Percentiles rank a stretch among this genome's conserved stretches.
phyloP scores from a whole-genome alignment of 1,284 basidiomycete species.

The Moesziomyces sp. region DNA sequence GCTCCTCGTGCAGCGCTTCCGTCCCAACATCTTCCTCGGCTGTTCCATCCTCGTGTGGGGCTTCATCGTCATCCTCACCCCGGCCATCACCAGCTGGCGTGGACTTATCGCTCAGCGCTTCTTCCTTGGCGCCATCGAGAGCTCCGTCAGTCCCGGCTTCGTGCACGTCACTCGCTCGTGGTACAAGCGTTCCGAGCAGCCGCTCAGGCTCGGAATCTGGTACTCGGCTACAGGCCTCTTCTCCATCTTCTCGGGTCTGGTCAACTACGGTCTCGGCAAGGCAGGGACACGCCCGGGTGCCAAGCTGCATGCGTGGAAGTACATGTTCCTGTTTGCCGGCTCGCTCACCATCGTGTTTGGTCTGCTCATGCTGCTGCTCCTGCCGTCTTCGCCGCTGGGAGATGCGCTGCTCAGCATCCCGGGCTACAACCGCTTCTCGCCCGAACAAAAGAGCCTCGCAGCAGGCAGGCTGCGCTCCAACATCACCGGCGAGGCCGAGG shows the following conservation, averaged over 20 bases:
- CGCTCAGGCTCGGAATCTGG: conserved; percentile 68
- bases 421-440: conserved; percentile 52
- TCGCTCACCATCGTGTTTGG: conserved; percentile 70
- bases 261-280: conserved; percentile 71
- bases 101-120: conserved; percentile 71
- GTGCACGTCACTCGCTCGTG: conserved; percentile 70
- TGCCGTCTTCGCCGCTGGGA: conserved; percentile 70
- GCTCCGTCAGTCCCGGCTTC: conserved; percentile 71
- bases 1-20: conserved; percentile 69
- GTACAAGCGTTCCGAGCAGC: conserved; percentile 69
- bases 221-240: conserved; percentile 71
- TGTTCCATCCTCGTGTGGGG: conserved; percentile 70
- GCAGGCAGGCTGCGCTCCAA: conserved; percentile 66
- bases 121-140: conserved; percentile 62
- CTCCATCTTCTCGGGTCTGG: conserved; percentile 69
- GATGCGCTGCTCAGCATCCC: conserved; percentile 45
- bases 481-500: conserved; percentile 67
- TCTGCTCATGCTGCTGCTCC: conserved; percentile 68
- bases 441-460: conserved; percentile 58
- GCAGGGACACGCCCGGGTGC: conserved; percentile 63
- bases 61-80: conserved; percentile 70
- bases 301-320: conserved; percentile 70
- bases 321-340: conserved; percentile 72
- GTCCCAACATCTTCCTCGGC: conserved; percentile 66
- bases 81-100: conserved; percentile 66